These are phyloP conservation scores for Leccinum angustisporum DNA, from an alignment of 1,284 basidiomycete genomes.

Conservation along the genomic window DNA sequence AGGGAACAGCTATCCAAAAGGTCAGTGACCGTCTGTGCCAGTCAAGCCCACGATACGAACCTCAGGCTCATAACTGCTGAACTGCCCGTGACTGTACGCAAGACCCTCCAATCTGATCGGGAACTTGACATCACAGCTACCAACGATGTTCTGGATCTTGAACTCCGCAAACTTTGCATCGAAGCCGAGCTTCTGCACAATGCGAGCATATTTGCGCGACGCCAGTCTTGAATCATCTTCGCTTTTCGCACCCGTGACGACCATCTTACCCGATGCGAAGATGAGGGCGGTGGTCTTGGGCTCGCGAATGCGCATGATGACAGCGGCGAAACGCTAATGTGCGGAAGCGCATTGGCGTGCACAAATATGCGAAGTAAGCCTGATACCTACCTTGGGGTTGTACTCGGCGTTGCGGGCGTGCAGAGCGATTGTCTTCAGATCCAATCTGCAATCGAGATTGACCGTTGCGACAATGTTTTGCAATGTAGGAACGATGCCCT, in stretches of 20 bases:
- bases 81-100: slow-evolving; percentile 97
- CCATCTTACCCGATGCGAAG: slow-evolving; percentile 99
- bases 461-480: slow-evolving; percentile 99
- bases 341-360: slow-evolving; percentile 64
- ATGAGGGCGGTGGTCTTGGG: slow-evolving; percentile 99
- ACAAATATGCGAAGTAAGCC: slow-evolving; percentile 41
- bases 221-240: slow-evolving; percentile 98
- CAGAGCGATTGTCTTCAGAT: slow-evolving; percentile 97
- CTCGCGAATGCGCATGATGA: slow-evolving; percentile 99
- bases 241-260: slow-evolving; percentile 98
- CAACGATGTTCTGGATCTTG: slow-evolving; percentile 99
- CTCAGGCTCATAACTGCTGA: slow-evolving; percentile 97
- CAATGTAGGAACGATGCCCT: slow-evolving; percentile 91
- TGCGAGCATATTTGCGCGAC: slow-evolving; percentile 98
- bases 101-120: slow-evolving; percentile 98
- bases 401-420: slow-evolving; percentile 99
- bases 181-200: slow-evolving; percentile 99
- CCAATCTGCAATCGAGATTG: slow-evolving; percentile 95
- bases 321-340: slow-evolving; percentile 96
- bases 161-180: slow-evolving; percentile 99
- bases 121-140: slow-evolving; percentile 98
- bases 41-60: slow-evolving; percentile 45
- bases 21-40: background rate
- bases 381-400: slow-evolving; percentile 94
- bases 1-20: slow-evolving; percentile 79